Percentiles rank a stretch among this genome's conserved stretches.
Conservation (phyloP, 768 basidiomycete genomes). For the Lepiota venenata region DNA sequence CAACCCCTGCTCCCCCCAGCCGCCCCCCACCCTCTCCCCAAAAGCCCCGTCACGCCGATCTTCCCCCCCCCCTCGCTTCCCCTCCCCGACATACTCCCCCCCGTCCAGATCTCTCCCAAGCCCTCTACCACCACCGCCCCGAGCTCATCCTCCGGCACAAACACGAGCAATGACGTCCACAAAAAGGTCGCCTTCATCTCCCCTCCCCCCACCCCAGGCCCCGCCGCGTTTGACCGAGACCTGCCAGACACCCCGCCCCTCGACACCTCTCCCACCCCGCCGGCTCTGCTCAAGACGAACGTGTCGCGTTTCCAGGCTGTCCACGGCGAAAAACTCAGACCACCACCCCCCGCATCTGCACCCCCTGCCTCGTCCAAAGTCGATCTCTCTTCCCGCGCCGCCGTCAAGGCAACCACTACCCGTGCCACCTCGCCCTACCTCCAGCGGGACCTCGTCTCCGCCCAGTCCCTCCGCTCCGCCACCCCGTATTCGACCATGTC, state of each 20-base stretch:
- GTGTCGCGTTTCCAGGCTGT: constrained; percentile 75
- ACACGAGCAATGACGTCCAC: constrained; percentile 45
- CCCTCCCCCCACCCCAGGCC: constrained; percentile 73
- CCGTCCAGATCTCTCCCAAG: constrained; percentile 34
- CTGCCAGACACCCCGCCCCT: constrained; percentile 41
- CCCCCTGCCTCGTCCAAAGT: constrained; percentile 63
- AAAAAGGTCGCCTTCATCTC: constrained; percentile 91
- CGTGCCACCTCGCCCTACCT: constrained; percentile 64
- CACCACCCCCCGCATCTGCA: constrained; percentile 53
- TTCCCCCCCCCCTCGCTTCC: constrained; percentile 8
- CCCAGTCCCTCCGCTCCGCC: constrained; percentile 71
- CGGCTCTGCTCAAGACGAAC: constrained; percentile 54
- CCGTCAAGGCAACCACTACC: constrained; percentile 52
- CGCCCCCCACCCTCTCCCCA: constrained; percentile 19
- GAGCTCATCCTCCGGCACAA: constrained; percentile 20
- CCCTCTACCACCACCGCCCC: constrained; percentile 16
- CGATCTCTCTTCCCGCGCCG: constrained; percentile 40
- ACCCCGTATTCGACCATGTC: constrained; percentile 85
- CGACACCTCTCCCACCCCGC: constrained; percentile 23
- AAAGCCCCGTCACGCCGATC: background rate
- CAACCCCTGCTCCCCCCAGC: constrained; percentile 23
- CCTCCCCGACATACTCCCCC: constrained; percentile 23
- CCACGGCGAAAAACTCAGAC: constrained; percentile 69
- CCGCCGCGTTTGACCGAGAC: constrained; percentile 50
- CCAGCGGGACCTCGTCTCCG: constrained; percentile 48